Evolutionary conservation across 208 protist species (phyloP), one percentile per base, ranked within the genome.

Genomic region (Leishmania lainsoni): DNA sequence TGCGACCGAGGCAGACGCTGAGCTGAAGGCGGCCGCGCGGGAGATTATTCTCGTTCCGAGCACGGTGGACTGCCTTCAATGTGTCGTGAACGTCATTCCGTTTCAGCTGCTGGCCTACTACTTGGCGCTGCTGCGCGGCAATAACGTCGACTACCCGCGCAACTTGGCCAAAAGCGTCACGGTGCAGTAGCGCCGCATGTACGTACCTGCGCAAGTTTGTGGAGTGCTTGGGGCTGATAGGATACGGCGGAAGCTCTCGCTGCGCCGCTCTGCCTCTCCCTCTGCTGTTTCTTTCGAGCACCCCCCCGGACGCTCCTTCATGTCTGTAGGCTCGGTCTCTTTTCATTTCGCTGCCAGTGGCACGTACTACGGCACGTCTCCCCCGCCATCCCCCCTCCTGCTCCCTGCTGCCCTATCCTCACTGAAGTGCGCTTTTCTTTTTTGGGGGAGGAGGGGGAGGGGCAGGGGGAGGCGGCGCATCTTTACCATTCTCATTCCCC

Each of bases 151-250:
- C 86, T 96, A 90, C 78, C 98, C 98, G 54, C 88, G 98, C 42
- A 99, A 99, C 87, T 83, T 99, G 16, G 99, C 99, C 3, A 99
- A 99, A 90, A 97, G 97, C 78, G 99, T 99, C 1, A 99, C 98
- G 32, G 97, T 99, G 45, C 87, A 97, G 85, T 89, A 85, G 69
- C 10, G 1, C 20, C 20, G 9, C 14, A 39, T 51, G 48, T 52
- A 26, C 22, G 65, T 0, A 35, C 26, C 6, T 69, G 65, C 5
- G 68, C 20, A 42, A 14, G 68, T 6, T 2, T 52, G 68, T 51
- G 68, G 9, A 10, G 45, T 8, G 45, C 32, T 26, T 12, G 45
- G 1, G 65, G 35, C 65, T 5, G 10, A 10, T 9, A 39, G 29
- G 59, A 35, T 35, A 35, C 29, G 59, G 29, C 59, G 59, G 5